Conservation (phyloP, 1,284 basidiomycete species). For the Inonotus hispidus region DNA sequence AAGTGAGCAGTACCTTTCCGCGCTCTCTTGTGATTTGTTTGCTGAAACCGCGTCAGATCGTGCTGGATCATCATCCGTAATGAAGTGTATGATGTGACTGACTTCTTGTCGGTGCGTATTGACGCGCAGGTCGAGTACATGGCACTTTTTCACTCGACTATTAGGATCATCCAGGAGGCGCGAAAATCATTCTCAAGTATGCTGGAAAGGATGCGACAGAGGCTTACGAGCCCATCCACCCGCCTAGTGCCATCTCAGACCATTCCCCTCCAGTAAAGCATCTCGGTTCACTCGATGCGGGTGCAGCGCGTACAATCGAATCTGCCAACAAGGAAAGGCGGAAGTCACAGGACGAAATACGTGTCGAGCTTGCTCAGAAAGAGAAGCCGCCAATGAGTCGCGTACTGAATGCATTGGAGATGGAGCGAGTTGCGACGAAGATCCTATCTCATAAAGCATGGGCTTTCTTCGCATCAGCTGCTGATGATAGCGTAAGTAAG, state of each 20-base stretch:
- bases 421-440: conserved; percentile 65
- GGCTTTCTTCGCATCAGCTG: conserved; percentile 79
- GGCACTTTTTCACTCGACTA: not conserved
- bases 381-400: conserved; percentile 54
- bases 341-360: conserved; percentile 66
- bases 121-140: not conserved
- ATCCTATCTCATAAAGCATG: conserved; percentile 67
- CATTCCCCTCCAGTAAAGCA: conserved; percentile 62
- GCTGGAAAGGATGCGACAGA: conserved; percentile 75
- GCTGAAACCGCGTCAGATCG: conserved; percentile 29
- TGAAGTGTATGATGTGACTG: conserved; percentile 80
- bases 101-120: conserved; percentile 61
- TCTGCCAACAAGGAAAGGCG: conserved; percentile 35
- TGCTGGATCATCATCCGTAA: conserved; percentile 87
- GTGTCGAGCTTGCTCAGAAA: conserved; percentile 57
- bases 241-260: conserved; percentile 64
- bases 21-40: not conserved
- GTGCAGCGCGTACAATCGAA: conserved; percentile 41
- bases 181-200: conserved; percentile 72
- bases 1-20: conserved; percentile 33
- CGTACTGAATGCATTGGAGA: conserved; percentile 71
- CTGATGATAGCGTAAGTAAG: conserved; percentile 78
- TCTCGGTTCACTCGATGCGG: conserved; percentile 60
- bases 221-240: conserved; percentile 70
- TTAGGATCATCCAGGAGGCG: conserved; percentile 80